phyloP scores from a whole-genome alignment of 495 filamentous ascomycete species.

The Lasiosphaeria hispida region DNA sequence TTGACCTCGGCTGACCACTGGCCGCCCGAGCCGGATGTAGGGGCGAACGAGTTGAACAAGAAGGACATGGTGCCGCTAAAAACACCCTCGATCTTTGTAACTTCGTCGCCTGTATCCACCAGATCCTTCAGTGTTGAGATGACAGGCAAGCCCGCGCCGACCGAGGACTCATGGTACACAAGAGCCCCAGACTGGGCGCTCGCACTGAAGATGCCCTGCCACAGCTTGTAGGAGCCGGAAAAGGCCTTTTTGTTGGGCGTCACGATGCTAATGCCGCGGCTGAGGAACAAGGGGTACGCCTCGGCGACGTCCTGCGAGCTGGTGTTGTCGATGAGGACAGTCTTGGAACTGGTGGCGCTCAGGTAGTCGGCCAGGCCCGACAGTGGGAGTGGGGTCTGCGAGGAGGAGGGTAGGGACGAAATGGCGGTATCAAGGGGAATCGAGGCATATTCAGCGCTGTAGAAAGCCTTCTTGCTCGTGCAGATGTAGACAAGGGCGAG shows the following conservation, averaged over 20 bases:
- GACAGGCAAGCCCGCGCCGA: slow-evolving; percentile 88
- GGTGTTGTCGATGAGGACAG: slow-evolving; percentile 90
- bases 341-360: slow-evolving; percentile 62
- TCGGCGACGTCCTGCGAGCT: slow-evolving; percentile 76
- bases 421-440: slow-evolving; percentile 55
- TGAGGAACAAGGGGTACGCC: slow-evolving; percentile 73
- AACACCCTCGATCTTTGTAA: slow-evolving; percentile 88
- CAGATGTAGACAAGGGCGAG: slow-evolving; percentile 76
- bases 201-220: slow-evolving; percentile 74
- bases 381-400: slow-evolving; percentile 57
- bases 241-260: slow-evolving; percentile 99
- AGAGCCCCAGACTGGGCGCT: slow-evolving; percentile 63
- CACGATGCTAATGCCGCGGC: slow-evolving; percentile 78
- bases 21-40: slow-evolving; percentile 61
- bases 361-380: slow-evolving; percentile 71
- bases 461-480: slow-evolving; percentile 74
- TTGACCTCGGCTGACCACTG: slow-evolving; percentile 85
- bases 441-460: slow-evolving; percentile 57
- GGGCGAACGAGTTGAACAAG: slow-evolving; percentile 93
- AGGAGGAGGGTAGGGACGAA: slow-evolving; percentile 54
- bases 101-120: slow-evolving; percentile 81
- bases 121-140: slow-evolving; percentile 89
- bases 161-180: slow-evolving; percentile 89
- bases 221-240: slow-evolving; percentile 69
- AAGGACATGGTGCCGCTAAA: slow-evolving; percentile 96